Evolutionary conservation across 225 moss, liverwort and hornwort species (phyloP).

Genomic region (Takakia lepidozioides): DNA sequence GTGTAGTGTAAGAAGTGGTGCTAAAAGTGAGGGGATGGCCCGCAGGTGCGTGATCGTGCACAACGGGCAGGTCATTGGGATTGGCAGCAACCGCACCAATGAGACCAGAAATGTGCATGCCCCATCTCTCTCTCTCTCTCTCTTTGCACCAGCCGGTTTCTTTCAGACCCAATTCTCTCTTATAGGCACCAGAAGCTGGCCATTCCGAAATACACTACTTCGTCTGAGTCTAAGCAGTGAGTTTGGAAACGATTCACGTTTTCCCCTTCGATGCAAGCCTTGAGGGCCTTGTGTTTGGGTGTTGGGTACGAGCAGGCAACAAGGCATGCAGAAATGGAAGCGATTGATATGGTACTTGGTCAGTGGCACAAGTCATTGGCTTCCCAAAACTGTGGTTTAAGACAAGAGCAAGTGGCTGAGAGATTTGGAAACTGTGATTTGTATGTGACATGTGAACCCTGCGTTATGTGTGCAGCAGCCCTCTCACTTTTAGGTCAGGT

Average conservation of each 20-base stretch:
- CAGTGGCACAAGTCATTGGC: slow-evolving; percentile 31
- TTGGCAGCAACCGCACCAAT: slow-evolving; percentile 90
- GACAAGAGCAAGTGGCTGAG: slow-evolving; percentile 10
- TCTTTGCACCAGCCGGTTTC: too few relatives aligned
- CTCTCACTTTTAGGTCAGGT: slow-evolving; percentile 71
- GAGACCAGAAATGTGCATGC: slow-evolving; percentile 74
- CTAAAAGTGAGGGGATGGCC: too few relatives aligned
- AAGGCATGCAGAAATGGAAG: slow-evolving; percentile 98
- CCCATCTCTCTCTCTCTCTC: neutral
- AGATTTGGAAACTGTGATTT: slow-evolving; percentile 70
- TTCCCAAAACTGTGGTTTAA: slow-evolving; percentile 9
- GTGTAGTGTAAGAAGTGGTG: too few relatives aligned
- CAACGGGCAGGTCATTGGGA: slow-evolving; percentile 64
- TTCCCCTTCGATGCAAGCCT: too few relatives aligned
- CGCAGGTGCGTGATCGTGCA: slow-evolving; percentile 88
- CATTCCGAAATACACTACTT: too few relatives aligned
- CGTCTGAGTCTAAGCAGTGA: too few relatives aligned
- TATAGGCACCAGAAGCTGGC: too few relatives aligned
- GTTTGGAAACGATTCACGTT: too few relatives aligned
- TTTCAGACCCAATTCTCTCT: too few relatives aligned
- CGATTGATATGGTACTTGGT: slow-evolving; percentile 68
- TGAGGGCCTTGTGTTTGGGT: too few relatives aligned
- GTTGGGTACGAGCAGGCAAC: slow-evolving; percentile 54
- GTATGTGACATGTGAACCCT: slow-evolving; percentile 96
- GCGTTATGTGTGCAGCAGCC: slow-evolving; percentile 98